A percentile compares a stretch with the other conserved stretches of the same genome.
These are phyloP conservation scores for Galerina sulciceps DNA, from an alignment of 768 basidiomycete species.

Conservation along the genomic window DNA sequence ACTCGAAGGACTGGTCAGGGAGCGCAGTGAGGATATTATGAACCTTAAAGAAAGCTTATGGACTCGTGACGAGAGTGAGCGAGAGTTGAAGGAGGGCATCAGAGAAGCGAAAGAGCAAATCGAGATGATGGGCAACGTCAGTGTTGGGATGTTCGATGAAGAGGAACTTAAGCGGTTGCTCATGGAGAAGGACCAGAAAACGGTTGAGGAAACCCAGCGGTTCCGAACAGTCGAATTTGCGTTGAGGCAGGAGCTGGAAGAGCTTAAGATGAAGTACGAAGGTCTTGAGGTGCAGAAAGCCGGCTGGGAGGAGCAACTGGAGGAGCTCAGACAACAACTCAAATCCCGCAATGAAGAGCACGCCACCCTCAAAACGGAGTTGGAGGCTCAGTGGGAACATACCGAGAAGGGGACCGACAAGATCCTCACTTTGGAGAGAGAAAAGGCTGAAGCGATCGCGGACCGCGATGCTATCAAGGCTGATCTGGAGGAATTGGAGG, in stretches of 20 bases:
- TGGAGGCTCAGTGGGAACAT: slow-evolving; percentile 74
- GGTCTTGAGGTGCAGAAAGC: slow-evolving; percentile 48
- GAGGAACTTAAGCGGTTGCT: slow-evolving; percentile 44
- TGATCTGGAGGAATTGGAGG: slow-evolving; percentile 46
- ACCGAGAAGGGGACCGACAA: slow-evolving; percentile 60
- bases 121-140: slow-evolving; percentile 56
- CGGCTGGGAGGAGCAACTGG: slow-evolving; percentile 46
- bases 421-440: slow-evolving; percentile 36
- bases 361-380: slow-evolving; percentile 57
- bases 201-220: slow-evolving; percentile 43
- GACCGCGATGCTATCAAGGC: slow-evolving; percentile 44
- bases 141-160: slow-evolving; percentile 44
- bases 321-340: slow-evolving; percentile 42
- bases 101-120: slow-evolving; percentile 63
- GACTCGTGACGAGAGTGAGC: slow-evolving; percentile 56
- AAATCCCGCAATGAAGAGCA: slow-evolving; percentile 48
- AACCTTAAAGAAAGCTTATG: slow-evolving; percentile 48
- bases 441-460: slow-evolving; percentile 35
- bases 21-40: slow-evolving; percentile 46
- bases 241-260: slow-evolving; percentile 58
- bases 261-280: slow-evolving; percentile 45
- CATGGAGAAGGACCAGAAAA: slow-evolving; percentile 44
- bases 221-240: slow-evolving; percentile 44
- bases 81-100: slow-evolving; percentile 57
- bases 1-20: slow-evolving; percentile 51